Evolutionary conservation across 148 eudicot genomes (phyloP).

Genomic region (Vaccinium darrowii): DNA sequence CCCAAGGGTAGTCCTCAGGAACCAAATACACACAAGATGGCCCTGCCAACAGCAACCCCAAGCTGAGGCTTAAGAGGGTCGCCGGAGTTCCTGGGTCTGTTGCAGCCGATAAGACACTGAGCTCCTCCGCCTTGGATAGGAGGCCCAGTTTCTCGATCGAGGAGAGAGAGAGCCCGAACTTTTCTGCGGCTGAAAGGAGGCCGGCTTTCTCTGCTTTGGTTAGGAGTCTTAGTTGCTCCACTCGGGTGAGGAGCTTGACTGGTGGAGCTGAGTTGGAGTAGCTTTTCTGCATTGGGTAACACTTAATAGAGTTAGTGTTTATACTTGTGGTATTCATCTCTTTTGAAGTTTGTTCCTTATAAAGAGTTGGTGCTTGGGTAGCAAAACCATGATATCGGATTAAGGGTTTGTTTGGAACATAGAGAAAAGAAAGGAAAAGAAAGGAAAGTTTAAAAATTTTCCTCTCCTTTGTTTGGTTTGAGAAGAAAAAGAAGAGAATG

Average conservation of each 20-base stretch:
- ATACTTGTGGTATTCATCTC: background rate
- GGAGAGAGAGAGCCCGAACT: slow-evolving; percentile 58
- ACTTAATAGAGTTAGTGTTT: background rate
- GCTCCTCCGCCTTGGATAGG: slow-evolving; percentile 84
- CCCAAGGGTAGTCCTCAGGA: slow-evolving; percentile 82
- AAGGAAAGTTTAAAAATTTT: too few relatives aligned
- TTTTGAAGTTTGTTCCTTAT: background rate
- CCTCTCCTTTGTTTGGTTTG: too few relatives aligned
- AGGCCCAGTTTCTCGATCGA: slow-evolving; percentile 78
- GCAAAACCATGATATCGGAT: background rate
- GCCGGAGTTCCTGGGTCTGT: slow-evolving; percentile 78
- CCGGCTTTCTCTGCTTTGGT: slow-evolving; percentile 76
- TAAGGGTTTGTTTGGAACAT: too few relatives aligned
- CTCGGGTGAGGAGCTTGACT: slow-evolving; percentile 81
- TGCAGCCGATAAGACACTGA: slow-evolving; percentile 85
- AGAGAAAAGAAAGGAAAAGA: too few relatives aligned
- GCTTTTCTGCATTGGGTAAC: slow-evolving; percentile 32
- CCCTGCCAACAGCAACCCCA: slow-evolving; percentile 51
- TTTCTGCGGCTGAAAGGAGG: slow-evolving; percentile 70
- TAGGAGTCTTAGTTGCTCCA: slow-evolving; percentile 81
- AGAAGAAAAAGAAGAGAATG: too few relatives aligned
- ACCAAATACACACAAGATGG: slow-evolving; percentile 69
- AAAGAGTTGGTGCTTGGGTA: background rate
- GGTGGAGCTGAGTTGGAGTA: slow-evolving; percentile 26
- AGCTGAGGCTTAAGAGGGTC: slow-evolving; percentile 58